Evolutionary conservation across 2,329 filamentous ascomycete species (phyloP), one percentile per base, ranked within the genome.

Genomic region (Fusarium albidum): DNA sequence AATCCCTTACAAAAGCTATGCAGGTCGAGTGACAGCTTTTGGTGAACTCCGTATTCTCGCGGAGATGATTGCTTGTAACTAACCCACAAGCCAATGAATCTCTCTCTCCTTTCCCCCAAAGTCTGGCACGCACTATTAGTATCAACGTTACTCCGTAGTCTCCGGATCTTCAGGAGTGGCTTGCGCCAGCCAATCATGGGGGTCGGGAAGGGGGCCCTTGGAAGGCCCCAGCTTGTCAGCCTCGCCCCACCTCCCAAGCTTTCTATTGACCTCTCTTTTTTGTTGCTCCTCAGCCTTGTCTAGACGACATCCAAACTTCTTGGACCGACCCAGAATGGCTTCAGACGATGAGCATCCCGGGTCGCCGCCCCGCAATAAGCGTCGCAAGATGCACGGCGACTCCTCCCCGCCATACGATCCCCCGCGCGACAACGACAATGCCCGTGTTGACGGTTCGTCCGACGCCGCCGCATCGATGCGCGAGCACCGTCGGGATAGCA

Each of bases 331-430:
- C 31, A 32, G 29, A 17, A 75, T 75, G 73, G 64, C 66, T 40
- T 65, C 66, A 14, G 63, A 63, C 32, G 61, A 67, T 32, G 65
- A 70, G 15, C 57, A 49, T 29, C 62, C 61, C 9, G 61, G 52
- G n/a, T 51, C 57, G 17, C 63, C 68, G 18, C 66, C 69, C 33
- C 63, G 64, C 12, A 59, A 52, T 21, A 75, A 75, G 59, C 67
- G 73, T 41, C 71, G 67, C 39, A 73, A 67, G 57, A 74, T 71
- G 4, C 56, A 62, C 25, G 64, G 69, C 39, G 65, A 64, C 29
- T 68, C 69, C 10, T 66, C 67, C 2, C 64, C 63, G 12, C 56
- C 64, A 12, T 70, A 68, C 38, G 58, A 60, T 45, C 62, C 67
- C 8, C 57, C 57, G 31, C 65, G 55, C 37, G 63, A 63, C 25